Percentiles rank a stretch among this genome's conserved stretches.
These are phyloP conservation scores for Penicillium sp. DNA, from an alignment of 2,329 filamentous ascomycete species.

Conservation along the genomic window DNA sequence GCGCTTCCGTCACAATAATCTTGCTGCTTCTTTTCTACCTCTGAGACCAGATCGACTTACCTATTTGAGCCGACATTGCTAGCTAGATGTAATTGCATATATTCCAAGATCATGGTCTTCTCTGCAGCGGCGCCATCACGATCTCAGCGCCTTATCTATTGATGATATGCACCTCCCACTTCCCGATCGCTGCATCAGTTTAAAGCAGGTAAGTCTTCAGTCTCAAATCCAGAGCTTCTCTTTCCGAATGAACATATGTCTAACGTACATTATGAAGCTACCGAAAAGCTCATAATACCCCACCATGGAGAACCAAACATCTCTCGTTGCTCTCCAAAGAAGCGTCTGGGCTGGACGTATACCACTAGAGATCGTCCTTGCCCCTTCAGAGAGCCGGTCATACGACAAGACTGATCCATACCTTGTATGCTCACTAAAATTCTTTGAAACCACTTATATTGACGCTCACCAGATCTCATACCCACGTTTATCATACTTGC, in stretches of 20 bases:
- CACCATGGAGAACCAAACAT: slow-evolving; percentile 27
- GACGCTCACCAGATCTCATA: slow-evolving; percentile 49
- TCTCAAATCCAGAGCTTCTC: neutral
- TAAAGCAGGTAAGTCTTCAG: neutral
- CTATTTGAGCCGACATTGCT: neutral
- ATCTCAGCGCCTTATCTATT: slow-evolving; percentile 2
- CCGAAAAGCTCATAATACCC: neutral
- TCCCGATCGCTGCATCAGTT: slow-evolving; percentile 2
- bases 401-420: slow-evolving; percentile 60
- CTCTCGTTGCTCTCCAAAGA: slow-evolving; percentile 37
- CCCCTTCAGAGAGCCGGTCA: slow-evolving; percentile 56
- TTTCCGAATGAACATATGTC: neutral
- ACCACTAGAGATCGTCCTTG: slow-evolving; percentile 56
- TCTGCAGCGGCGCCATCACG: slow-evolving; percentile 6
- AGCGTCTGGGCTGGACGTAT: slow-evolving; percentile 57
- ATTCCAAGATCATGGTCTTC: slow-evolving; percentile 2
- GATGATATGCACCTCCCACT: slow-evolving; percentile 3
- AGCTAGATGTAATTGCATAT: neutral
- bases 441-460: neutral
- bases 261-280: neutral
- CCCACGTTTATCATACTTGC: slow-evolving; percentile 64
- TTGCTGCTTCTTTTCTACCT: neutral
- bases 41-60: neutral
- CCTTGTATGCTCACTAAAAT: slow-evolving; percentile 42
- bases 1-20: neutral